Conservation (phyloP, 768 basidiomycete species). For the Artomyces pyxidatus region DNA sequence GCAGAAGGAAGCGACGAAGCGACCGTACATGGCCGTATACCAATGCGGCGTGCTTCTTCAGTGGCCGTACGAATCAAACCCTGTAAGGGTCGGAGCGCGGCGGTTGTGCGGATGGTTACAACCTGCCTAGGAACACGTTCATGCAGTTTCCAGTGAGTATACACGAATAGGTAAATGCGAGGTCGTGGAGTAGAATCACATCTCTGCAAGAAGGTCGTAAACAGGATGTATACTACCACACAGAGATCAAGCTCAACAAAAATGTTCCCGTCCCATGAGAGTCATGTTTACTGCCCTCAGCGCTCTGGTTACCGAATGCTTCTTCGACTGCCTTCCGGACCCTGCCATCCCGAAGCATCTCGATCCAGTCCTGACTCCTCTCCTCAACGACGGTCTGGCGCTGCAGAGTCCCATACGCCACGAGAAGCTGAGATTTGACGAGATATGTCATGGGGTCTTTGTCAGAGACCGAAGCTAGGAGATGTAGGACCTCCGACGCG, state of each 20-base stretch:
- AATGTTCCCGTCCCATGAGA: neutral
- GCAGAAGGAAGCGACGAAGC: too few species aligned
- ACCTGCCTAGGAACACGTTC: too few species aligned
- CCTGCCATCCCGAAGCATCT: conserved; percentile 12
- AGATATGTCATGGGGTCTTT: neutral
- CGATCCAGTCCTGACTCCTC: conserved; percentile 11
- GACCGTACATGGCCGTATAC: too few species aligned
- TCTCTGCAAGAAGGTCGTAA: neutral
- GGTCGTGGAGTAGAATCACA: neutral
- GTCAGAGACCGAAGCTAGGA: conserved; percentile 6
- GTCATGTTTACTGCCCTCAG: neutral
- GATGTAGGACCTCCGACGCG: conserved; percentile 13
- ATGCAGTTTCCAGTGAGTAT: too few species aligned
- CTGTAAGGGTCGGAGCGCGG: too few species aligned
- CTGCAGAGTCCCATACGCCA: conserved; percentile 21
- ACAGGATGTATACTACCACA: conserved; percentile 6
- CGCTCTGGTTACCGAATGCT: conserved; percentile 4
- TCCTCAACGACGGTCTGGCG: conserved; percentile 5
- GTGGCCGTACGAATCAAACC: too few species aligned
- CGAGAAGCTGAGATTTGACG: conserved; percentile 21
- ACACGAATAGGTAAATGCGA: neutral
- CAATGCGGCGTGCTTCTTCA: too few species aligned
- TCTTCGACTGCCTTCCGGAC: conserved; percentile 9
- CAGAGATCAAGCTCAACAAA: conserved; percentile 8
- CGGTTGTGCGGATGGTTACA: too few species aligned